Conservation (phyloP, 768 basidiomycete species). For the Tylopilus sp. region DNA sequence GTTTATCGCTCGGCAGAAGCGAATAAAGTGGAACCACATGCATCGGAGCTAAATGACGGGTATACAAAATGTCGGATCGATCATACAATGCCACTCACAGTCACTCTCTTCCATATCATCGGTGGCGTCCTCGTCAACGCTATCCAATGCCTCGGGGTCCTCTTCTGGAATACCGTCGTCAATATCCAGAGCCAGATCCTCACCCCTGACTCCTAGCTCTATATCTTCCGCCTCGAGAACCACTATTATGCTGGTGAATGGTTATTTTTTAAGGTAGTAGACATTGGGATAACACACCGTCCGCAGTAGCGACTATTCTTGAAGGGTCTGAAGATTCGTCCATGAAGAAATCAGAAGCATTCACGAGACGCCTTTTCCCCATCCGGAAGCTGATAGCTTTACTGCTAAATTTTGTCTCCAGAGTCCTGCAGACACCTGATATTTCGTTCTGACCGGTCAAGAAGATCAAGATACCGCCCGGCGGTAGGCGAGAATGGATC, state of each 20-base stretch:
- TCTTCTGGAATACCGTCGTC: conserved; percentile 57
- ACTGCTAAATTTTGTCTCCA: conserved; percentile 74
- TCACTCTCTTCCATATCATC: conserved; percentile 67
- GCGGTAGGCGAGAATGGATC: conserved; percentile 88
- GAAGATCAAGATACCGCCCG: conserved; percentile 91
- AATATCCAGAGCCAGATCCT: conserved; percentile 65
- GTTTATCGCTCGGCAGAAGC: conserved; percentile 86
- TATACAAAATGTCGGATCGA: conserved; percentile 1
- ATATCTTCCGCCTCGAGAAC: conserved; percentile 81
- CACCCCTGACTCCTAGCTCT: conserved; percentile 53
- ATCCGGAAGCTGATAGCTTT: conserved; percentile 58
- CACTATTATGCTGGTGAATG: conserved; percentile 35
- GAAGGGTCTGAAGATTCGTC: conserved; percentile 18
- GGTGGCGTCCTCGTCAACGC: conserved; percentile 58
- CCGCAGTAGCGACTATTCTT: conserved; percentile 17
- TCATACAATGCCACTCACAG: conserved; percentile 37
- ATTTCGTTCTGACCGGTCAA: conserved; percentile 98
- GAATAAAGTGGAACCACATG: conserved; percentile 94
- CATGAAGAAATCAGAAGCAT: conserved; percentile 28
- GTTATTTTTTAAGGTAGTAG: neutral
- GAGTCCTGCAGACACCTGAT: conserved; percentile 70
- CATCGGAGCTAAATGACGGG: conserved; percentile 67
- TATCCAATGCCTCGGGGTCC: conserved; percentile 74
- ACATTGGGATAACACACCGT: conserved; percentile 8
- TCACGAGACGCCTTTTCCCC: conserved; percentile 31